A percentile compares a stretch with the other conserved stretches of the same genome.
phyloP scores from a whole-genome alignment of 192 early-diverging fungal genomes.

The Allomyces arbusculus region DNA sequence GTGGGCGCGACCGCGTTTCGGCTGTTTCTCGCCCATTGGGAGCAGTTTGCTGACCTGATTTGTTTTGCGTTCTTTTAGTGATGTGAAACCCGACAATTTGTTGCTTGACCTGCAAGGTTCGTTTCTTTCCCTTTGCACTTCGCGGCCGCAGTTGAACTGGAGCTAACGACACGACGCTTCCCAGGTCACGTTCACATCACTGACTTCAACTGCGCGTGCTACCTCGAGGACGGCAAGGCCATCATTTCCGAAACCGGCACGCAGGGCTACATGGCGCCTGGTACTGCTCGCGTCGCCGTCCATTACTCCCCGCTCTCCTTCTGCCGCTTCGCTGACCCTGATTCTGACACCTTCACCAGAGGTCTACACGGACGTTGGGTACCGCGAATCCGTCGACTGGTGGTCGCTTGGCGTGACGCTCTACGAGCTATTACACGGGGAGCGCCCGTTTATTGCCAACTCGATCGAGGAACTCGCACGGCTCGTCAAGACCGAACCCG shows the following conservation, averaged over 20 bases:
- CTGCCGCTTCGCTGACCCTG: too few species aligned
- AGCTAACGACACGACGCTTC: too few species aligned
- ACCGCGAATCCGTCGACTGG: conserved; percentile 6
- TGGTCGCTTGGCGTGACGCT: conserved; percentile 4
- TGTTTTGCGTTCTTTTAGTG: background rate
- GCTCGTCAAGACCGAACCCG: conserved; percentile 44
- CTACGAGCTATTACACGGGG: background rate
- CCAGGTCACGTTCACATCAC: conserved; percentile 7
- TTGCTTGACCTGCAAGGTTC: conserved; percentile 24
- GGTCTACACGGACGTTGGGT: background rate
- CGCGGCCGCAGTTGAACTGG: too few species aligned
- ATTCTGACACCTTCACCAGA: too few species aligned
- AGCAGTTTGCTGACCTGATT: too few species aligned
- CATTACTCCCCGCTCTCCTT: too few species aligned
- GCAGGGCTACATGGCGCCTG: conserved; percentile 6
- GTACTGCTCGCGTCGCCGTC: too few species aligned
- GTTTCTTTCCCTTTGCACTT: too few species aligned
- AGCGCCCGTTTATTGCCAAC: conserved; percentile 58
- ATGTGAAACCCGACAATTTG: conserved; percentile 55
- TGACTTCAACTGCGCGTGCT: conserved; percentile 6
- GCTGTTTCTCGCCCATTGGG: too few species aligned
- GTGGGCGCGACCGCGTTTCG: too few species aligned
- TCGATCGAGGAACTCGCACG: conserved; percentile 49
- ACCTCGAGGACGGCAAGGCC: conserved; percentile 3
- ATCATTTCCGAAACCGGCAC: conserved; percentile 5